phyloP scores from a whole-genome alignment of 805 yeast genomes.

The Candida lessepsii region DNA sequence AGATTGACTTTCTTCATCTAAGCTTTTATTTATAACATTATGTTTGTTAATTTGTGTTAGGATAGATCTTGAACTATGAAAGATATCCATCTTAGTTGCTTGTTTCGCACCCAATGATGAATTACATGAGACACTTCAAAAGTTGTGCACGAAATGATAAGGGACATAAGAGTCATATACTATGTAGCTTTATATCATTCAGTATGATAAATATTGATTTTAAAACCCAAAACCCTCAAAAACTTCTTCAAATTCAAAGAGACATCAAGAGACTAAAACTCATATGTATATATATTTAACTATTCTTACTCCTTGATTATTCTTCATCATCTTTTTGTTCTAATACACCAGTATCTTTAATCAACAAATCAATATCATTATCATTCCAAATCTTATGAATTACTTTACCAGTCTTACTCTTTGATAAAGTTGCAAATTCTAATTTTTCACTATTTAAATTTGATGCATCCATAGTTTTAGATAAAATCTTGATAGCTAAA shows the following conservation, averaged over 20 bases:
- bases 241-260: too few relatives aligned
- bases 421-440: constrained; percentile 79
- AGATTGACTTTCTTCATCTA: neutral
- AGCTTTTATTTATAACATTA: constrained; percentile 18
- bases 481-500: constrained; percentile 84
- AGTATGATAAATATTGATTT: too few relatives aligned
- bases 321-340: constrained; percentile 39
- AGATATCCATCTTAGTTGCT: constrained; percentile 14
- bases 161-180: too few relatives aligned
- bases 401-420: constrained; percentile 48
- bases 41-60: constrained; percentile 26
- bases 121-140: too few relatives aligned
- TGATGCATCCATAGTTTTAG: constrained; percentile 91
- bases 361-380: constrained; percentile 67
- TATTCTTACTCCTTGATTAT: neutral
- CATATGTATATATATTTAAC: too few relatives aligned
- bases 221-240: too few relatives aligned
- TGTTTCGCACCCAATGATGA: constrained; percentile 8
- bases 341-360: constrained; percentile 70
- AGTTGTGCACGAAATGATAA: too few relatives aligned
- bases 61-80: constrained; percentile 11
- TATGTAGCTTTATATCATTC: too few relatives aligned
- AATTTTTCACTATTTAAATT: constrained; percentile 84
- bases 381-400: constrained; percentile 78
- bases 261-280: too few relatives aligned